Conservation (phyloP, 163 green algal species). For the Chlamydomonas reinhardtii region DNA sequence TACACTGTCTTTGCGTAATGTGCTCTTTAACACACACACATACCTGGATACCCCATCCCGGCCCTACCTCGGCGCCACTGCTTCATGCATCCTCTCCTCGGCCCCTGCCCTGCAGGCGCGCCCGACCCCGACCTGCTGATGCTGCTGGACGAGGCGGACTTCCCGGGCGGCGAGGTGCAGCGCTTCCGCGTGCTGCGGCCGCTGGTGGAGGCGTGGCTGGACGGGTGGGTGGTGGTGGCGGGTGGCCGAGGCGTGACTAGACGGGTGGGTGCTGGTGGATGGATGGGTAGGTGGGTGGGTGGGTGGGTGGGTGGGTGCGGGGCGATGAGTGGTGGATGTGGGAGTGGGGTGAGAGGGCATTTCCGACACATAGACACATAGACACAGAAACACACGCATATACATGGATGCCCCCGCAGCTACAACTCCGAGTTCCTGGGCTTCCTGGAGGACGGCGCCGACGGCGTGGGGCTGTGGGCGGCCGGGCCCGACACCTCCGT, state of each 20-base stretch:
- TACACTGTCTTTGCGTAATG: too few species aligned
- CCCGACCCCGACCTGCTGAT: conserved; percentile 11
- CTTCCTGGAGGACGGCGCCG: conserved; percentile 34
- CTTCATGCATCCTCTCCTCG: too few species aligned
- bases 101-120: neutral
- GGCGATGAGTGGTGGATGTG: neutral
- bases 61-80: too few species aligned
- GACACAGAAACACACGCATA: too few species aligned
- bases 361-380: too few species aligned
- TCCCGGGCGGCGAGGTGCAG: conserved; percentile 36
- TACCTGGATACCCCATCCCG: too few species aligned
- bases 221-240: conserved; percentile 13
- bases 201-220: conserved; percentile 32
- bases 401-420: too few species aligned
- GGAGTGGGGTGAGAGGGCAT: too few species aligned
- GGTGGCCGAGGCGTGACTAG: neutral
- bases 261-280: neutral
- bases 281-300: neutral
- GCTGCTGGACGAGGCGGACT: conserved; percentile 37
- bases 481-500: neutral
- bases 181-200: conserved; percentile 8
- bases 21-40: too few species aligned
- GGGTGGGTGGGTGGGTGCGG: neutral
- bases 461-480: conserved; percentile 41
- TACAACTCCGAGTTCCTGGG: conserved; percentile 41